phyloP scores from a whole-genome alignment of 2,329 filamentous ascomycete species.

The Penicillium occitanis region DNA sequence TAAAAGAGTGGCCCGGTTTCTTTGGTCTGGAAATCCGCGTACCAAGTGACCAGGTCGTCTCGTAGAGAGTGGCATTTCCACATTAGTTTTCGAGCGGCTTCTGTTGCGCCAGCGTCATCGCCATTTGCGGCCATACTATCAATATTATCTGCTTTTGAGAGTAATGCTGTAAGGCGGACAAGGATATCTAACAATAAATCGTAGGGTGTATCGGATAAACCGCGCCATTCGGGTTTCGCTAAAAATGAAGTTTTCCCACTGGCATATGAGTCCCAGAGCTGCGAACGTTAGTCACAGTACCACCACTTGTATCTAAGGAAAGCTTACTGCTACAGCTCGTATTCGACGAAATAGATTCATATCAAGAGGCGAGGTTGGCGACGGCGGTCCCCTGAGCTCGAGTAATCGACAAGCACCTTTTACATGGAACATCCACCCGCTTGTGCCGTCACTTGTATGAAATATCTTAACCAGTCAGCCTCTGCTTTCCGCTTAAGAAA shows the following conservation, averaged over 20 bases:
- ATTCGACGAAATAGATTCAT: constrained; percentile 22
- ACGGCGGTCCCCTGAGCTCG: constrained; percentile 18
- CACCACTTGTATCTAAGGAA: background rate
- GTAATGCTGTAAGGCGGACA: constrained; percentile 16
- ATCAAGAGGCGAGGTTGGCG: constrained; percentile 18
- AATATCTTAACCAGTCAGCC: constrained; percentile 12
- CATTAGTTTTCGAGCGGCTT: constrained; percentile 10
- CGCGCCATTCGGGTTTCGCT: constrained; percentile 20
- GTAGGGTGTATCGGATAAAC: constrained; percentile 20
- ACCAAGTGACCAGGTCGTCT: constrained; percentile 18
- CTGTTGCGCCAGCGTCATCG: background rate
- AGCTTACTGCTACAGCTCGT: constrained; percentile 21
- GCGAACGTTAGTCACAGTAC: background rate
- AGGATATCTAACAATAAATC: constrained; percentile 20
- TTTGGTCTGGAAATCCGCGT: constrained; percentile 18
- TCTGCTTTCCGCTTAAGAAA: background rate
- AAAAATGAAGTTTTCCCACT: constrained; percentile 20
- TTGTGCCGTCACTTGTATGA: constrained; percentile 17
- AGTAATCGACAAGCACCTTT: constrained; percentile 20
- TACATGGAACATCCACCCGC: constrained; percentile 22
- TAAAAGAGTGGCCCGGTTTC: constrained; percentile 19
- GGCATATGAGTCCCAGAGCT: constrained; percentile 21
- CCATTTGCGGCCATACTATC: constrained; percentile 7
- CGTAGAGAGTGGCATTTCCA: constrained; percentile 15
- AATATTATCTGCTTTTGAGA: constrained; percentile 18